Percentiles rank a stretch among this genome's conserved stretches.
phyloP scores from a whole-genome alignment of 805 yeast species.

The Cyberlindnera mrakii region DNA sequence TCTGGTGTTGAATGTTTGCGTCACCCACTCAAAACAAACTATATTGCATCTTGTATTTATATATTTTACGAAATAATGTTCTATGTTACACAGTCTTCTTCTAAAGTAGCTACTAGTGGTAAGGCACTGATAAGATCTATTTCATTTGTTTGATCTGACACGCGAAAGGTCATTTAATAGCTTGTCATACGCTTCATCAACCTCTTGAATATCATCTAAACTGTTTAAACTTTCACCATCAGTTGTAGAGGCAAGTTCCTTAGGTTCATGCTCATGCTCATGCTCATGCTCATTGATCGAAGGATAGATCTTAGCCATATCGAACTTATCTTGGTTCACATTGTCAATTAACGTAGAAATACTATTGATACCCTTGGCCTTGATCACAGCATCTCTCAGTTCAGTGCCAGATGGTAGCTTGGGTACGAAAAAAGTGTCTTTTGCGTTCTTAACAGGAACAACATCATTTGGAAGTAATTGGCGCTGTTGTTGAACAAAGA shows the following conservation, averaged over 20 bases:
- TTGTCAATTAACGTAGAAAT: slow-evolving; percentile 62
- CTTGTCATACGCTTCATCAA: slow-evolving; percentile 72
- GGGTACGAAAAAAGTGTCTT: slow-evolving; percentile 21
- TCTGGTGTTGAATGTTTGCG: slow-evolving; percentile 46
- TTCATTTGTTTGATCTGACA: slow-evolving; percentile 46
- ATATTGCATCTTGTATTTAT: background rate
- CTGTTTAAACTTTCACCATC: slow-evolving; percentile 8
- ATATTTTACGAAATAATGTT: background rate
- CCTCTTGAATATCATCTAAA: slow-evolving; percentile 29
- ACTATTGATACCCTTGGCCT: slow-evolving; percentile 69
- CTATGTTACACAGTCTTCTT: background rate
- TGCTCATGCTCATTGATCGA: slow-evolving; percentile 10
- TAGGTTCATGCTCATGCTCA: background rate
- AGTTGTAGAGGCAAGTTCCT: background rate
- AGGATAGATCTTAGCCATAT: slow-evolving; percentile 44
- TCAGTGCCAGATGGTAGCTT: slow-evolving; percentile 42
- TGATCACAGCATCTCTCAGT: slow-evolving; percentile 49
- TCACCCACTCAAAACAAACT: background rate
- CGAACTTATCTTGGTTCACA: slow-evolving; percentile 49
- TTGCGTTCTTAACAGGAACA: slow-evolving; percentile 7
- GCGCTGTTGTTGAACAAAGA: slow-evolving; percentile 61
- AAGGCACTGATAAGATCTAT: background rate
- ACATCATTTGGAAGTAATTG: slow-evolving; percentile 22
- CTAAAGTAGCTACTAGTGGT: background rate
- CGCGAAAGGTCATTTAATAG: slow-evolving; percentile 61